Conservation (phyloP, 1,284 basidiomycete genomes). For the Cryptococcus sp. region DNA sequence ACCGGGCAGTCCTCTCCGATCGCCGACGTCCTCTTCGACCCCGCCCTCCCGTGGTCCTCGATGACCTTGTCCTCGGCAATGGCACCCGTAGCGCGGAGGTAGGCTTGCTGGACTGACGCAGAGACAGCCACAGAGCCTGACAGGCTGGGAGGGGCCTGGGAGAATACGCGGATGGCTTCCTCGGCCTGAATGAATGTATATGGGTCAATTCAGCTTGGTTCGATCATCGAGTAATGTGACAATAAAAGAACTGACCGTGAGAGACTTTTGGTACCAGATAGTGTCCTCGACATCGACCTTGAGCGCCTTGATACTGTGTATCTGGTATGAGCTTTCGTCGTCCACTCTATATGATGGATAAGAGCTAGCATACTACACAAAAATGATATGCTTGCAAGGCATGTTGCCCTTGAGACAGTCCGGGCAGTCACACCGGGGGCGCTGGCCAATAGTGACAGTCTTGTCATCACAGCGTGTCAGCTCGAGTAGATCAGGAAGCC, state of each 20-base stretch:
- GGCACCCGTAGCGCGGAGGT: slow-evolving; percentile 25
- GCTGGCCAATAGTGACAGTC: slow-evolving; percentile 26
- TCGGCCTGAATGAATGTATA: slow-evolving; percentile 11
- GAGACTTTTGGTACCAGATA: slow-evolving; percentile 37
- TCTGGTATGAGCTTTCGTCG: too few species aligned
- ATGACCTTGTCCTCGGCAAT: slow-evolving; percentile 7
- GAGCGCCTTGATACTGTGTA: slow-evolving; percentile 35
- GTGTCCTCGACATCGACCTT: slow-evolving; percentile 23
- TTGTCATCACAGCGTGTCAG: slow-evolving; percentile 2
- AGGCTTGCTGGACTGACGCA: slow-evolving; percentile 17
- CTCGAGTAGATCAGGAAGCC: background rate
- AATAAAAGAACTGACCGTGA: slow-evolving; percentile 22
- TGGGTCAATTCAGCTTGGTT: background rate
- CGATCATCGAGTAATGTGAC: background rate
- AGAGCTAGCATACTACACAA: slow-evolving; percentile 31
- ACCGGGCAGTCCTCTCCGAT: slow-evolving; percentile 43
- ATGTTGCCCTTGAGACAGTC: slow-evolving; percentile 35
- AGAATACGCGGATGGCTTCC: slow-evolving; percentile 24
- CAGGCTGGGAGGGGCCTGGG: slow-evolving; percentile 20
- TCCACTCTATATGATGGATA: too few species aligned
- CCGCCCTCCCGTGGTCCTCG: slow-evolving; percentile 2
- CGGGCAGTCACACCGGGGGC: slow-evolving; percentile 37
- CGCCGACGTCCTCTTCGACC: slow-evolving; percentile 14
- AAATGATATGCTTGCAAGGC: slow-evolving; percentile 45
- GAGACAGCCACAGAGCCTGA: slow-evolving; percentile 20